Conservation (phyloP, 208 protist species). For the Lotmaria passim region DNA sequence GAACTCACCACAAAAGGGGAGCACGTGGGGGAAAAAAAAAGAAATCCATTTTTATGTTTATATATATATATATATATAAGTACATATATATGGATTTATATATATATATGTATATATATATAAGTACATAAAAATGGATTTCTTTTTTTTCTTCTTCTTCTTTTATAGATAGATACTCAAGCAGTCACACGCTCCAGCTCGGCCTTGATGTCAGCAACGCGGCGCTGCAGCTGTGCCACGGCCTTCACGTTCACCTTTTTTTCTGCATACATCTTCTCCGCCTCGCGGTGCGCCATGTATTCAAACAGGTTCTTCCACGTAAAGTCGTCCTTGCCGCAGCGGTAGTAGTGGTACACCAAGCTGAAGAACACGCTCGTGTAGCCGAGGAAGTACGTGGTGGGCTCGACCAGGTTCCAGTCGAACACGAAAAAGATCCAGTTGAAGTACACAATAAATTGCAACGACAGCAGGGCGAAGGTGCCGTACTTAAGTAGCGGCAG, state of each 20-base stretch:
- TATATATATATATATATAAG: too few relatives aligned
- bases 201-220: constrained; percentile 33
- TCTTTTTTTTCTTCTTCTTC: too few relatives aligned
- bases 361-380: constrained; percentile 68
- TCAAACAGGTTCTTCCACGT: constrained; percentile 63
- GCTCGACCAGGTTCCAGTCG: constrained; percentile 89
- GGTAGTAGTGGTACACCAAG: constrained; percentile 75
- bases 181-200: constrained; percentile 35
- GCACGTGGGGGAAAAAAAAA: too few relatives aligned
- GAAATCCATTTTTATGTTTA: too few relatives aligned
- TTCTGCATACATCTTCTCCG: constrained; percentile 44
- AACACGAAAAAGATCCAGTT: constrained; percentile 90
- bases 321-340: constrained; percentile 50
- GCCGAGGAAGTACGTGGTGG: constrained; percentile 84
- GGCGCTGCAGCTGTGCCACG: constrained; percentile 42
- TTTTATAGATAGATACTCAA: too few relatives aligned
- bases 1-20: too few relatives aligned
- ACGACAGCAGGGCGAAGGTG: constrained; percentile 43
- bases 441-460: constrained; percentile 77
- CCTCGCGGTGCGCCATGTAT: constrained; percentile 36
- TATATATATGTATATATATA: background rate
- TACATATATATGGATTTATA: too few relatives aligned
- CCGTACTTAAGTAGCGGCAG: constrained; percentile 58
- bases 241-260: constrained; percentile 36
- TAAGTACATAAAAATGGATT: background rate